Evolutionary conservation across 2,329 filamentous ascomycete genomes (phyloP).

Genomic region (Drechslerella coelobrocha): DNA sequence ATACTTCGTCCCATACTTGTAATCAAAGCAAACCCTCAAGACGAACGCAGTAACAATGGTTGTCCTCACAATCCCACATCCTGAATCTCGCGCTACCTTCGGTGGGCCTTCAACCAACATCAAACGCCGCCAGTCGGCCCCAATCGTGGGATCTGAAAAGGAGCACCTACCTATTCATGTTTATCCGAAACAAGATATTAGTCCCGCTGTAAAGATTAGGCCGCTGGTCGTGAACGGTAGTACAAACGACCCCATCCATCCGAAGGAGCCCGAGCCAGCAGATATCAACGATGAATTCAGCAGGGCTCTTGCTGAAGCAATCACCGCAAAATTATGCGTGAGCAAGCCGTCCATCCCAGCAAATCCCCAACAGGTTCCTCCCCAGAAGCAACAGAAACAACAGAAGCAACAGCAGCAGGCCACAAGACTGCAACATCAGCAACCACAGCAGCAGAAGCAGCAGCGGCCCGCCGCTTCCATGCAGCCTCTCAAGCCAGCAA

Average conservation of each 20-base stretch:
- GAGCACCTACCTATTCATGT: not conserved
- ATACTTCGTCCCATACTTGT: not conserved
- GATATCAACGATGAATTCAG: not conserved
- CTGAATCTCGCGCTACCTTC: not conserved
- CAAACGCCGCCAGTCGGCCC: conserved; percentile 1
- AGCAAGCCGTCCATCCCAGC: not conserved
- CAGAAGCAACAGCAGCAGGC: too few relatives aligned
- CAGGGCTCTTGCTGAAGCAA: not conserved
- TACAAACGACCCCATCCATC: conserved; percentile 22
- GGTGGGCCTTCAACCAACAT: conserved; percentile 5
- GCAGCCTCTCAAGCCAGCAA: not conserved
- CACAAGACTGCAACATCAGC: too few relatives aligned
- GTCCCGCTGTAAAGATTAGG: not conserved
- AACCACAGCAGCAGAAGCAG: too few relatives aligned
- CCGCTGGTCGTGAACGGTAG: conserved; percentile 43
- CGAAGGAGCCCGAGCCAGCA: not conserved
- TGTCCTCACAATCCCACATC: conserved; percentile 27
- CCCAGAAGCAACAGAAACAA: too few relatives aligned
- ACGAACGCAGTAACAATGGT: conserved; percentile 20
- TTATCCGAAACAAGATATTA: not conserved
- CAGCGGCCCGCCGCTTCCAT: not conserved
- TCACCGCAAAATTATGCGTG: not conserved
- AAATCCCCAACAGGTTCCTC: too few relatives aligned
- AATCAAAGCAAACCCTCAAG: not conserved
- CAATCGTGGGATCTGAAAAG: not conserved